Evolutionary conservation across 176 grass and related monocot species (phyloP).

Genomic region (Bothriochloa decipiens): DNA sequence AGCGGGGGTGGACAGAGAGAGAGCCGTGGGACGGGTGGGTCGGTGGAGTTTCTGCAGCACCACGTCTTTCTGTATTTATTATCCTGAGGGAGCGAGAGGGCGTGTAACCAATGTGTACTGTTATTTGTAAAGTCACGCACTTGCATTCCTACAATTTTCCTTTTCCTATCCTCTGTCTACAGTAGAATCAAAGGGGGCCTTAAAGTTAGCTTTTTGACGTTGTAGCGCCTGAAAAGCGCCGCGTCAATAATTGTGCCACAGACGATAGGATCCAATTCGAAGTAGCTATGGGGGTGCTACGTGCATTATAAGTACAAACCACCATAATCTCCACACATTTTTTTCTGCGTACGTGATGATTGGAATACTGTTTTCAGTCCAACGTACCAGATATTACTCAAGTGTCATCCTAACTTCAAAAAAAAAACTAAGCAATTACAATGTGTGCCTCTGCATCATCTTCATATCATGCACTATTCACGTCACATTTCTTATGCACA

Average conservation of each 20-base stretch:
- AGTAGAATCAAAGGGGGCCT: too few relatives aligned
- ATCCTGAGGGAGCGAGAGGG: too few relatives aligned
- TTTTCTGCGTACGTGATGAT: background rate
- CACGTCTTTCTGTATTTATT: too few relatives aligned
- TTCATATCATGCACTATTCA: background rate
- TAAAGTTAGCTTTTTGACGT: constrained; percentile 38
- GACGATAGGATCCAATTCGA: background rate
- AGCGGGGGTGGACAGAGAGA: too few relatives aligned
- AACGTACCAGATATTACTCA: background rate
- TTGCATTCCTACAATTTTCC: too few relatives aligned
- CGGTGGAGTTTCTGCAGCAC: too few relatives aligned
- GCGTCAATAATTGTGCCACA: background rate
- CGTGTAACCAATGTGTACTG: too few relatives aligned
- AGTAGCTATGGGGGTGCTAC: constrained; percentile 3
- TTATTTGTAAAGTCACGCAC: too few relatives aligned
- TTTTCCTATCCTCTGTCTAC: too few relatives aligned
- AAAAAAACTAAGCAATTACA: background rate
- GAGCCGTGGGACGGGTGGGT: too few relatives aligned
- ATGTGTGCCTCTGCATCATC: background rate
- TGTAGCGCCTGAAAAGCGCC: background rate
- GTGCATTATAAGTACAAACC: background rate
- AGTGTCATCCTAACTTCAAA: constrained; percentile 33
- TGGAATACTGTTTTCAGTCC: constrained; percentile 27
- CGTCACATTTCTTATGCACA: background rate
- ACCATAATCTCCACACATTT: background rate